These are phyloP conservation scores for Diversispora epigaea DNA, from an alignment of 192 early-diverging fungal species.

Conservation along the genomic window DNA sequence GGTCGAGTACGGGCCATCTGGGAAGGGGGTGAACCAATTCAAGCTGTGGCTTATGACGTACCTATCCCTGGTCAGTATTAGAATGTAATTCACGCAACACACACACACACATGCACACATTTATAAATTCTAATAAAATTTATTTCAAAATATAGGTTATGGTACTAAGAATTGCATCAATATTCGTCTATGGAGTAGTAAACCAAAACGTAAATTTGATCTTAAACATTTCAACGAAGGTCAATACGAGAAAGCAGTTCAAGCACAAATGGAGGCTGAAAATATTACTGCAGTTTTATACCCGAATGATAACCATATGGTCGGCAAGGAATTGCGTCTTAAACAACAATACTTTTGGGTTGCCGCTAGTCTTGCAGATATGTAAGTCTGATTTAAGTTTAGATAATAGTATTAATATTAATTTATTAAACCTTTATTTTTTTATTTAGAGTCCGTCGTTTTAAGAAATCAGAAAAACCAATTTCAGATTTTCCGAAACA, in stretches of 20 bases:
- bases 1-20: conserved; percentile 70
- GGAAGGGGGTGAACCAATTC: conserved; percentile 83
- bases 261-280: conserved; percentile 88
- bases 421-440: conserved; percentile 6
- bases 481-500: conserved; percentile 90
- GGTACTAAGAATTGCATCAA: conserved; percentile 95
- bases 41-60: conserved; percentile 94
- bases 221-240: conserved; percentile 84
- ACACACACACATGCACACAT: too few relatives aligned
- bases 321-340: conserved; percentile 92
- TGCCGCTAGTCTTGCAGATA: conserved; percentile 83
- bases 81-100: not conserved
- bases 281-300: conserved; percentile 95
- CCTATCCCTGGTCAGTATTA: conserved; percentile 79
- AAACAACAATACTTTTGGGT: conserved; percentile 99
- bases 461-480: conserved; percentile 82
- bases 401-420: conserved; percentile 20
- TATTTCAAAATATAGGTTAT: conserved; percentile 40
- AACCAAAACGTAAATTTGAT: conserved; percentile 87
- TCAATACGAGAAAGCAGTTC: conserved; percentile 89
- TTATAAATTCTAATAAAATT: not conserved
- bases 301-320: conserved; percentile 98
- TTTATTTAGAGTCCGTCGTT: conserved; percentile 71
- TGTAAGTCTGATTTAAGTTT: conserved; percentile 36
- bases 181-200: conserved; percentile 95